Evolutionary conservation across 768 basidiomycete genomes (phyloP).

Genomic region (Trichaptum fuscoviolaceum): DNA sequence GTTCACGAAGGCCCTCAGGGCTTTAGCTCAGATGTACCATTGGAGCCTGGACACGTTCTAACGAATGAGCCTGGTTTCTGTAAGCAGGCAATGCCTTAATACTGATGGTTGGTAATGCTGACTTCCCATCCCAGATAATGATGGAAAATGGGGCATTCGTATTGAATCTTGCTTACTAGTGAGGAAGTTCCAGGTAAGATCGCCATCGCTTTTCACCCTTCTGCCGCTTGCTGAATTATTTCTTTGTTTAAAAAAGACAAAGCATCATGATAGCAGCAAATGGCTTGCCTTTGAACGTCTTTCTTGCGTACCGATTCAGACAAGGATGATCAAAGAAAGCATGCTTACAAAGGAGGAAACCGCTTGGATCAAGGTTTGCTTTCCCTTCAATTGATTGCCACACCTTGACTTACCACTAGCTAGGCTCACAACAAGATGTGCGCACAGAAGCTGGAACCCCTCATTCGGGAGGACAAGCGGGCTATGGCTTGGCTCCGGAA

Average conservation of each 20-base stretch:
- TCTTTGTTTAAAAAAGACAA: conserved; percentile 43
- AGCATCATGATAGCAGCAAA: conserved; percentile 61
- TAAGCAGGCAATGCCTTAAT: conserved; percentile 33
- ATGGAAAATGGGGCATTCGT: conserved; percentile 82
- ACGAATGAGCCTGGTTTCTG: conserved; percentile 95
- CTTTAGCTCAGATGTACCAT: conserved; percentile 62
- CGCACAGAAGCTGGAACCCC: conserved; percentile 55
- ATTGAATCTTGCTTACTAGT: conserved; percentile 86
- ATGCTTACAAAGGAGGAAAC: conserved; percentile 86
- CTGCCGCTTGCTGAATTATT: neutral
- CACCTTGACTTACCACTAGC: conserved; percentile 9
- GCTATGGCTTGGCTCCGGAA: conserved; percentile 77
- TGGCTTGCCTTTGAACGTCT: conserved; percentile 93
- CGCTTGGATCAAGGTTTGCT: conserved; percentile 72
- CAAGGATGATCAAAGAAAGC: conserved; percentile 76
- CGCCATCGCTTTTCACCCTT: conserved; percentile 12
- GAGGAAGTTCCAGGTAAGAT: conserved; percentile 50
- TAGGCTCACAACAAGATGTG: conserved; percentile 81
- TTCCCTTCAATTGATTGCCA: conserved; percentile 3
- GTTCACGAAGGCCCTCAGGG: conserved; percentile 84
- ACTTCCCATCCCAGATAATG: conserved; percentile 46
- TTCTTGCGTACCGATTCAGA: conserved; percentile 92
- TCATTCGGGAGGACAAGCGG: conserved; percentile 71
- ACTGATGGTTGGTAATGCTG: conserved; percentile 14
- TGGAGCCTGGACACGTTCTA: conserved; percentile 83